These are phyloP conservation scores for Vitis riparia DNA, from an alignment of 164 flowering plant species.

Conservation along the genomic window DNA sequence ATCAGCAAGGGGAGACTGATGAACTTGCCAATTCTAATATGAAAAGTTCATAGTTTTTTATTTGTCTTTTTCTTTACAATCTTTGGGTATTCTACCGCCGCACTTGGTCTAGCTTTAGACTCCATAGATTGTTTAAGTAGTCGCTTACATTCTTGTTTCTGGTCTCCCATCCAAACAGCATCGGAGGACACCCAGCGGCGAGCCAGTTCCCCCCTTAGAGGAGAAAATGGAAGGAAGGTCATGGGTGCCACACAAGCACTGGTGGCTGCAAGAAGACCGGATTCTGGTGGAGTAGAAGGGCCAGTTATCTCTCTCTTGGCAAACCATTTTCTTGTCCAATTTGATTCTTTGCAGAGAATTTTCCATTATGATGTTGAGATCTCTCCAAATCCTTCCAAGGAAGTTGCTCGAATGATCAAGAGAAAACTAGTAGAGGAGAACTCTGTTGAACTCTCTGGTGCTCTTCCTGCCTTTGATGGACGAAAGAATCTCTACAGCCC, in stretches of 20 bases:
- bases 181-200: conserved; percentile 23
- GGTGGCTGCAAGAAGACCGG: conserved; percentile 73
- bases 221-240: conserved; percentile 30
- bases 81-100: not conserved
- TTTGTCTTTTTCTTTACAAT: not conserved
- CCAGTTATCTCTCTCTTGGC: conserved; percentile 71
- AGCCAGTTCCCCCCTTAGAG: conserved; percentile 17
- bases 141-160: not conserved
- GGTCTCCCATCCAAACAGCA: conserved; percentile 22
- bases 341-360: conserved; percentile 54
- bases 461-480: conserved; percentile 85
- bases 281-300: conserved; percentile 83
- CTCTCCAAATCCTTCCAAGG: conserved; percentile 80
- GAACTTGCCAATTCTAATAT: not conserved
- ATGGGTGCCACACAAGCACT: conserved; percentile 28
- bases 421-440: conserved; percentile 66
- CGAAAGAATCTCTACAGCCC: conserved; percentile 78
- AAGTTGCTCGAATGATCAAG: conserved; percentile 73
- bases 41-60: not conserved
- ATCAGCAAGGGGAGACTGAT: not conserved
- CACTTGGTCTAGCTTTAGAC: not conserved
- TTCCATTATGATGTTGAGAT: conserved; percentile 89
- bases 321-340: conserved; percentile 83
- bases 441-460: conserved; percentile 45
- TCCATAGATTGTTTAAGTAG: not conserved